phyloP scores from a whole-genome alignment of 2,329 filamentous ascomycete species.

The Fusarium sp. region DNA sequence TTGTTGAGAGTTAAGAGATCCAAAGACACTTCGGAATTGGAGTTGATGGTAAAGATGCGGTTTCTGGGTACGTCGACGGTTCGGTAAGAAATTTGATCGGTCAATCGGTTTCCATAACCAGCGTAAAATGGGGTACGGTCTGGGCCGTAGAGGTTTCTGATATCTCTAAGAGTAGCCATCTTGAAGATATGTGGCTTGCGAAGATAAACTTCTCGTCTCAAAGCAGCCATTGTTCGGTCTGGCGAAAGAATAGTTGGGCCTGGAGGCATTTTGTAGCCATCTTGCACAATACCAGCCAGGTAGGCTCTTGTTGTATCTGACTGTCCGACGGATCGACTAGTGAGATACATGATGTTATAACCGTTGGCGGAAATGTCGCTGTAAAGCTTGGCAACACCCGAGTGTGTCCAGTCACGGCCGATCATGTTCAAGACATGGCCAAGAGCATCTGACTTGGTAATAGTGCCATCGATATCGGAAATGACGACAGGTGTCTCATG shows the following conservation, averaged over 20 bases:
- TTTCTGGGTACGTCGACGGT: conserved; percentile 95
- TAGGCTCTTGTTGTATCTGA: conserved; percentile 92
- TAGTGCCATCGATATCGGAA: conserved; percentile 98
- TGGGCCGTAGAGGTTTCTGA: conserved; percentile 84
- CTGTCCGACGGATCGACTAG: conserved; percentile 91
- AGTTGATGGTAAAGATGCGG: conserved; percentile 98
- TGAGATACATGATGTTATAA: conserved; percentile 99
- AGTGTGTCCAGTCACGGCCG: conserved; percentile 96
- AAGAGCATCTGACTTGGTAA: conserved; percentile 95
- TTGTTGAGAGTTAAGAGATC: conserved; percentile 92
- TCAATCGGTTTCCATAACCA: conserved; percentile 95
- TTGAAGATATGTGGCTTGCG: conserved; percentile 99
- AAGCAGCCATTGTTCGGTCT: conserved; percentile 91
- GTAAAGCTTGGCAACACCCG: conserved; percentile 96
- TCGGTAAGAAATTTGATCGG: conserved; percentile 94
- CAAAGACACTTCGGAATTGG: conserved; percentile 92
- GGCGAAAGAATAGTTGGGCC: conserved; percentile 96
- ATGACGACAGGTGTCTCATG: conserved; percentile 94
- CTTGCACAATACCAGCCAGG: conserved; percentile 88
- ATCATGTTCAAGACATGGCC: conserved; percentile 97
- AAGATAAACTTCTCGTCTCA: conserved; percentile 92
- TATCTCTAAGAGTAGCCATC: conserved; percentile 97
- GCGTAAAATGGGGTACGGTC: conserved; percentile 91
- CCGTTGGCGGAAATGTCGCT: conserved; percentile 95
- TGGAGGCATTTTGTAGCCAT: conserved; percentile 84